These are phyloP conservation scores for Phaeosphaeria sp. DNA, from an alignment of 2,329 filamentous ascomycete genomes.

Conservation along the genomic window DNA sequence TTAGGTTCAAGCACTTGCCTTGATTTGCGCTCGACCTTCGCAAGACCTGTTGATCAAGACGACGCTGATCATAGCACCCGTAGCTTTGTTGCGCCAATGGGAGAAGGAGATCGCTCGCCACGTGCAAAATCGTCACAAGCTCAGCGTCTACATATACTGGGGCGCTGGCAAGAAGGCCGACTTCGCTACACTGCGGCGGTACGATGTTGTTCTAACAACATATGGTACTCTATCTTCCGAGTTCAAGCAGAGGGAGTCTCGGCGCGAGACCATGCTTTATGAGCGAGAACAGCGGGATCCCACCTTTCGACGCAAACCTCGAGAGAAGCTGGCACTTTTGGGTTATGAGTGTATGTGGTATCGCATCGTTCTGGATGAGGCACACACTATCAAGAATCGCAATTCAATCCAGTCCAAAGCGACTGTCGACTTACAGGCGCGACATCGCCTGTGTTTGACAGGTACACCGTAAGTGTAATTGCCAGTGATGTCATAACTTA, in stretches of 20 bases:
- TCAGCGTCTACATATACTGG: constrained; percentile 75
- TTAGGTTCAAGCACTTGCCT: constrained; percentile 70
- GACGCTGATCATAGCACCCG: constrained; percentile 81
- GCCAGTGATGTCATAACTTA: not conserved
- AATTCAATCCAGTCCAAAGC: constrained; percentile 67
- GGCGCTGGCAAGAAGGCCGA: constrained; percentile 59
- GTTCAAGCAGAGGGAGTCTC: constrained; percentile 64
- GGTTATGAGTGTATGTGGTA: constrained; percentile 65
- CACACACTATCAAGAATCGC: constrained; percentile 81
- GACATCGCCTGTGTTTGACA: constrained; percentile 75
- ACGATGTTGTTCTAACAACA: constrained; percentile 80
- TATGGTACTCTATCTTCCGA: constrained; percentile 75
- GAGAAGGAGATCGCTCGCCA: constrained; percentile 78
- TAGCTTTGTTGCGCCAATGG: constrained; percentile 85
- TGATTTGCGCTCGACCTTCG: constrained; percentile 74
- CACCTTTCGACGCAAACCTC: constrained; percentile 20
- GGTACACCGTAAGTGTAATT: constrained; percentile 65
- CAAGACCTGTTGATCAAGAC: constrained; percentile 67
- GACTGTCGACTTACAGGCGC: constrained; percentile 63
- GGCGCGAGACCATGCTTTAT: constrained; percentile 55
- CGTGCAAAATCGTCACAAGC: constrained; percentile 62
- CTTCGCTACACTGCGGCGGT: constrained; percentile 67
- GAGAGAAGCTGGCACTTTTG: constrained; percentile 55
- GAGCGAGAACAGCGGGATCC: constrained; percentile 49
- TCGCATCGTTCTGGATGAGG: constrained; percentile 77